Percentiles rank a stretch among this genome's conserved stretches.
Conservation (phyloP, 805 yeast genomes). For the Wickerhamiella dianesei region DNA sequence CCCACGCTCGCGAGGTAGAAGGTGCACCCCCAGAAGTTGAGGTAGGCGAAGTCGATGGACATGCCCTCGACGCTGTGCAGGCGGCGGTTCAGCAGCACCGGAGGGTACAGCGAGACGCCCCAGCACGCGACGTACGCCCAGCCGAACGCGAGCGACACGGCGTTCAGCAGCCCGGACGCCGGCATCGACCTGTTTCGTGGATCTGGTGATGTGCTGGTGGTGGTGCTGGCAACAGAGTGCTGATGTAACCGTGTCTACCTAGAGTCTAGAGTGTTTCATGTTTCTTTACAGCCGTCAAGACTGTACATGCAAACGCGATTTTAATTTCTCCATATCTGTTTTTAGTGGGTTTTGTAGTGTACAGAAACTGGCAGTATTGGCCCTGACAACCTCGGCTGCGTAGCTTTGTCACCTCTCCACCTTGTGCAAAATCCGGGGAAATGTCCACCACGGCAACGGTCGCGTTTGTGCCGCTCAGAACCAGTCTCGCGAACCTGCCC, state of each 20-base stretch:
- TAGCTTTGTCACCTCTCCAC: conserved; percentile 4
- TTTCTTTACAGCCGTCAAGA: too few relatives aligned
- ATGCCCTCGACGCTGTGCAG: conserved; percentile 27
- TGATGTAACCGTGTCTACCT: background rate
- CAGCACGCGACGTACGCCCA: conserved; percentile 23
- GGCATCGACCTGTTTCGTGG: too few relatives aligned
- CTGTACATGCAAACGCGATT: too few relatives aligned
- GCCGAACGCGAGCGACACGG: conserved; percentile 13
- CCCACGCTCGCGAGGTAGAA: conserved; percentile 23
- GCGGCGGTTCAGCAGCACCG: conserved; percentile 23
- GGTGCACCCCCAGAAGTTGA: conserved; percentile 27
- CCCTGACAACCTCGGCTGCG: background rate
- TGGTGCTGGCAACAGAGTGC: too few relatives aligned
- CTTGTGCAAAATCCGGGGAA: background rate
- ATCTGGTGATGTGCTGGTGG: too few relatives aligned
- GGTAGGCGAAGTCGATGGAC: conserved; percentile 25
- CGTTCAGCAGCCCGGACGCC: background rate
- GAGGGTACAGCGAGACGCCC: conserved; percentile 29
- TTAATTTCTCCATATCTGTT: too few relatives aligned
- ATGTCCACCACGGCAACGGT: conserved; percentile 26
- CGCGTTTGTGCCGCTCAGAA: conserved; percentile 28
- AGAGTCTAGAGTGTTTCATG: too few relatives aligned
- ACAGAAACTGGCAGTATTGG: too few relatives aligned
- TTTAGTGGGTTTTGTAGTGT: too few relatives aligned
- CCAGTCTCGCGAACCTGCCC: conserved; percentile 46